A percentile compares a stretch with the other conserved stretches of the same genome.
Conservation (phyloP, 2,329 filamentous ascomycete genomes). For the Epicoccum nigrum region DNA sequence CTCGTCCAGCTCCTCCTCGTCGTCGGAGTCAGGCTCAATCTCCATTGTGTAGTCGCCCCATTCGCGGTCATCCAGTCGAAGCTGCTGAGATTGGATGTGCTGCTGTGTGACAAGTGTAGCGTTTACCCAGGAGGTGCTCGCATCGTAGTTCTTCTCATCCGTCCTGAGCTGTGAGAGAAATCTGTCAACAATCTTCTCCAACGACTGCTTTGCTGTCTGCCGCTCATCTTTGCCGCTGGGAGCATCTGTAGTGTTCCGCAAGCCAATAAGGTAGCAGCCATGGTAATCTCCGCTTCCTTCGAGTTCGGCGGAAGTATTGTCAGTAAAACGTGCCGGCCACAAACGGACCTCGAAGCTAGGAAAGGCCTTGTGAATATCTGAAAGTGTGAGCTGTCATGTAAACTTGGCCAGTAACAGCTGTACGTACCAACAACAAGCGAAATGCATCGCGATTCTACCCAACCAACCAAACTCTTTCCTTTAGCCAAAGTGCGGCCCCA, state of each 20-base stretch:
- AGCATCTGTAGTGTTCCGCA: constrained; percentile 41
- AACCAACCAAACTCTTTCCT: constrained; percentile 64
- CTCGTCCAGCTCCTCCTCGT: constrained; percentile 36
- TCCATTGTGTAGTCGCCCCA: constrained; percentile 58
- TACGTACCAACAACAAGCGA: constrained; percentile 63
- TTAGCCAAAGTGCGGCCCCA: constrained; percentile 65
- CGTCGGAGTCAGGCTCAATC: constrained; percentile 49
- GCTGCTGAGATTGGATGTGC: constrained; percentile 42
- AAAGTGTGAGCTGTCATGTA: neutral
- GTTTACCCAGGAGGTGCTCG: constrained; percentile 44
- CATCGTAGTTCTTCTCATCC: constrained; percentile 47
- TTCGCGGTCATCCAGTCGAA: constrained; percentile 56
- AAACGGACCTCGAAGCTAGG: constrained; percentile 62
- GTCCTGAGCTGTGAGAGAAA: constrained; percentile 46
- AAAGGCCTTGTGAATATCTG: constrained; percentile 62
- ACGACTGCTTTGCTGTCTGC: constrained; percentile 50
- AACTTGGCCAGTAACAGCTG: neutral
- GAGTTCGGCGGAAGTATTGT: constrained; percentile 18
- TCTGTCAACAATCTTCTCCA: constrained; percentile 47
- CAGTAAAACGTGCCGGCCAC: constrained; percentile 66
- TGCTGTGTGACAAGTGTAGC: constrained; percentile 38
- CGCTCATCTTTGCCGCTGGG: constrained; percentile 45
- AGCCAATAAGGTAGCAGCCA: constrained; percentile 67
- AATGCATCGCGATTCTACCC: constrained; percentile 67
- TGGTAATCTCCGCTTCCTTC: constrained; percentile 57